Evolutionary conservation across 2,329 filamentous ascomycete species (phyloP), one percentile per base, ranked within the genome.

Genomic region (Aureobasidium melanogenum): DNA sequence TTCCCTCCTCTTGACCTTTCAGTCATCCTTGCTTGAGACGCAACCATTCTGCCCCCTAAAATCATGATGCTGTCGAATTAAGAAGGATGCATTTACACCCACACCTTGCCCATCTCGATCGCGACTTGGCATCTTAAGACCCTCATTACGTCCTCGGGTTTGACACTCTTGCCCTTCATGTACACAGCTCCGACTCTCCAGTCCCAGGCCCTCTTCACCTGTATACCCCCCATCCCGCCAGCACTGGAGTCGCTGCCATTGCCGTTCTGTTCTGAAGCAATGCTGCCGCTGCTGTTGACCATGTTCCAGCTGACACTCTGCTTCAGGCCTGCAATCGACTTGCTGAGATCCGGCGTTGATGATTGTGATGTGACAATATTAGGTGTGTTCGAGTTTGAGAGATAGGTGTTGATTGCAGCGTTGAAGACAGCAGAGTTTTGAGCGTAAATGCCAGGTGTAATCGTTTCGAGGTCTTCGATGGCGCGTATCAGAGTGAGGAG

Each of bases 381-480:
- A n/a, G 24, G 36, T 7, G 36, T 32, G 17, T 17, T 22, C 6
- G 39, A 44, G 85, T 84, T 28, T 12, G 46, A 14, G 19, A 43
- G 14, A 17, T 83, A 84, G 6, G 88, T 87, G n/a, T 84, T 79
- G 24, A 96, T 76, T 6, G 91, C 88, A 0, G 91, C 83, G 64
- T 83, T 78, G 70, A 96, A 85, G 70, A 91, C 93, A 68, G 91
- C 88, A 65, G 91, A 87, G 70, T 88, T 90, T 26, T 88, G 85
- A 0, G 80, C 77, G 69, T 87, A 91, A 8, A 96, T 86, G 55
- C 87, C 82, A 19, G 84, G 81, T 6, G 86, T 82, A 17, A 94
- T 87, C 0, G 89, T 89, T 72, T 93, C 81, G 17, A 93, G 77
- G 71, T 94, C 89, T 72, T 94, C 89, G 56, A 91, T 82, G 0